These are phyloP conservation scores for Fusarium newnesense DNA, from an alignment of 2,329 filamentous ascomycete species.

Conservation along the genomic window DNA sequence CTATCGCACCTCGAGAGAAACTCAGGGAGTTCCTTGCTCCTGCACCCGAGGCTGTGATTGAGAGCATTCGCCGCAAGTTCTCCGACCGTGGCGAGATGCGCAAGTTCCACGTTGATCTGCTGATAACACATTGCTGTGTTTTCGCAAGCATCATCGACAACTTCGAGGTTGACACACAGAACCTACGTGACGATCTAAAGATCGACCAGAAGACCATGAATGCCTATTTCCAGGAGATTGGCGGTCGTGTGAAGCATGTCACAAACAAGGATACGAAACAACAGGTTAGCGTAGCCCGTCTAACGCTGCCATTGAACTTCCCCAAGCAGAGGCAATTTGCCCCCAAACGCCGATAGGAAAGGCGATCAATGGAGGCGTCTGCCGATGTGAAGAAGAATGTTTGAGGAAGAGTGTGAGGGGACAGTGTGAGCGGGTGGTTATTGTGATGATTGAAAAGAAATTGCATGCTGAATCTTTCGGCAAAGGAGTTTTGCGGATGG, in stretches of 20 bases:
- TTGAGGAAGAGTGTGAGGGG: background rate
- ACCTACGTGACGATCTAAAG: conserved; percentile 76
- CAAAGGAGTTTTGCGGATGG: conserved; percentile 30
- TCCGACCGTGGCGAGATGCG: conserved; percentile 71
- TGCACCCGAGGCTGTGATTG: conserved; percentile 70
- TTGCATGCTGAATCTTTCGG: conserved; percentile 36
- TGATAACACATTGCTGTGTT: conserved; percentile 78
- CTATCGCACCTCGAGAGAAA: conserved; percentile 70
- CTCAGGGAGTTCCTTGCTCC: conserved; percentile 66
- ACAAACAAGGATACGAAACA: conserved; percentile 71
- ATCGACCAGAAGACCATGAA: conserved; percentile 76
- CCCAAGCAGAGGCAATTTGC: conserved; percentile 67
- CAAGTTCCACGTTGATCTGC: conserved; percentile 76
- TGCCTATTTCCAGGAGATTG: conserved; percentile 80
- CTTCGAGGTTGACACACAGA: conserved; percentile 76
- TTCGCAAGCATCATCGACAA: conserved; percentile 78
- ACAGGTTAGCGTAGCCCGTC: conserved; percentile 68
- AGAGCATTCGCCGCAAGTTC: conserved; percentile 76
- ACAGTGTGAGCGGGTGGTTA: background rate
- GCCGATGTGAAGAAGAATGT: background rate
- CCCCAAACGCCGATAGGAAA: conserved; percentile 40
- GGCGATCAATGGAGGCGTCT: background rate
- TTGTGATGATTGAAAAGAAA: conserved; percentile 26
- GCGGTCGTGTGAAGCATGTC: conserved; percentile 71
- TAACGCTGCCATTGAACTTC: conserved; percentile 84